Evolutionary conservation across 192 early-diverging fungal species (phyloP).

Genomic region (Kappamyces sp.): DNA sequence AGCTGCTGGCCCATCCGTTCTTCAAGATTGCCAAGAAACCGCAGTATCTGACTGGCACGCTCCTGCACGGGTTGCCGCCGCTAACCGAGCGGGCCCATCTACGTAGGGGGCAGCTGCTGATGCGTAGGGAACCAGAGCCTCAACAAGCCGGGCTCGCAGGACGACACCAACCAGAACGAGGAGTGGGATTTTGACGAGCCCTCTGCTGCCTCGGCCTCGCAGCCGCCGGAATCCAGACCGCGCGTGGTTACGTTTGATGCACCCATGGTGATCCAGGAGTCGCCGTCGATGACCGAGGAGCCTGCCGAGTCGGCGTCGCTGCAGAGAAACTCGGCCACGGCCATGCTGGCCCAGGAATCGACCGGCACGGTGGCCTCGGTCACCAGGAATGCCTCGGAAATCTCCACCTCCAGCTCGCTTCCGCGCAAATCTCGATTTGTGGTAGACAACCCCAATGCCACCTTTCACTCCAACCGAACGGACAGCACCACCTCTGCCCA

Average conservation of each 20-base stretch:
- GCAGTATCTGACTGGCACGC: conserved; percentile 47
- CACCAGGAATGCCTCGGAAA: neutral
- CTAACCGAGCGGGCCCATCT: conserved; percentile 59
- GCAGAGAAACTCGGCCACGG: neutral
- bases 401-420: conserved; percentile 3
- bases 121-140: conserved; percentile 14
- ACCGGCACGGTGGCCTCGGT: conserved; percentile 3
- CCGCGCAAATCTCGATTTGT: conserved; percentile 13
- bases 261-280: no score
- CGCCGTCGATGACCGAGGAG: neutral
- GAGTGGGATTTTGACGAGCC: conserved; percentile 63
- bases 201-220: conserved; percentile 19
- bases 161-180: conserved; percentile 33
- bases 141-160: neutral
- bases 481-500: conserved; percentile 3
- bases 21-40: conserved; percentile 68
- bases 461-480: conserved; percentile 9
- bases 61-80: conserved; percentile 59
- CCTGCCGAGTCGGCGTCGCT: neutral
- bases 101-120: neutral
- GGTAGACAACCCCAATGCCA: conserved; percentile 8
- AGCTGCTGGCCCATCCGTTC: conserved; percentile 68
- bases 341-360: neutral
- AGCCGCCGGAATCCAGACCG: no score
- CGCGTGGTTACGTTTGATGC: no score